Conservation (phyloP, 2,329 filamentous ascomycete genomes). For the Ophiostoma australiae region DNA sequence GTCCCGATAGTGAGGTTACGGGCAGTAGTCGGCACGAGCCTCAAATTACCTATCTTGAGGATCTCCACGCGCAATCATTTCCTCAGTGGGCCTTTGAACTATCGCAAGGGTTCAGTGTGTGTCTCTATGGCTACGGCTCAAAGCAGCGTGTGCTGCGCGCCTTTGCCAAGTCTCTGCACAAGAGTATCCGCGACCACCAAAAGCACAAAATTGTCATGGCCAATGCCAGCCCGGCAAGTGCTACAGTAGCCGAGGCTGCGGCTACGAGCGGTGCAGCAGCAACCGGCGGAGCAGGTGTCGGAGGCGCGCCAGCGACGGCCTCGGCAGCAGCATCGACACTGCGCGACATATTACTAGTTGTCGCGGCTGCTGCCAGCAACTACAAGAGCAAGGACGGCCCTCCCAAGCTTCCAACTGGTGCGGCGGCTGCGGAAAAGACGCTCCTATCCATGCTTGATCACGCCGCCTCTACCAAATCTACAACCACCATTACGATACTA, state of each 20-base stretch:
- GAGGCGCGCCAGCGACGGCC: slow-evolving; percentile 13
- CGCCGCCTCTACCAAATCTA: slow-evolving; percentile 35
- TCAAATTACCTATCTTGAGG: slow-evolving; percentile 66
- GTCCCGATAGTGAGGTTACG: slow-evolving; percentile 38
- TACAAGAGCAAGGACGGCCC: slow-evolving; percentile 16
- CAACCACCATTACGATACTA: slow-evolving; percentile 56
- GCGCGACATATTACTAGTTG: slow-evolving; percentile 63
- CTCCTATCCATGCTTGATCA: slow-evolving; percentile 58
- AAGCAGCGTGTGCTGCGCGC: slow-evolving; percentile 70
- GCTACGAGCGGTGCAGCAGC: slow-evolving; percentile 39
- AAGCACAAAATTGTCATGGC: slow-evolving; percentile 66
- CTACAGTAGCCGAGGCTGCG: slow-evolving; percentile 32
- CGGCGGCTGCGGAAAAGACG: slow-evolving; percentile 62
- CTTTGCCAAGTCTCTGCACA: slow-evolving; percentile 68
- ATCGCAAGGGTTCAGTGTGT: slow-evolving; percentile 78
- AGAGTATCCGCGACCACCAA: slow-evolving; percentile 36
- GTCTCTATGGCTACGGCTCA: slow-evolving; percentile 87
- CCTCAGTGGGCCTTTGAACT: slow-evolving; percentile 92
- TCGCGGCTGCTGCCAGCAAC: slow-evolving; percentile 50
- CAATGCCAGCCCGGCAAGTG: slow-evolving; percentile 63
- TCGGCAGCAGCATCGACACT: slow-evolving; percentile 44
- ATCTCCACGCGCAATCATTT: slow-evolving; percentile 75
- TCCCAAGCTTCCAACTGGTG: slow-evolving; percentile 53
- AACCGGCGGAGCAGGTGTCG: not conserved
- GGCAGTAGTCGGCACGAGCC: slow-evolving; percentile 55